Percentiles rank a stretch among this genome's conserved stretches.
Evolutionary conservation across 805 yeast genomes (phyloP).

Genomic region (Naumovozyma baii): DNA sequence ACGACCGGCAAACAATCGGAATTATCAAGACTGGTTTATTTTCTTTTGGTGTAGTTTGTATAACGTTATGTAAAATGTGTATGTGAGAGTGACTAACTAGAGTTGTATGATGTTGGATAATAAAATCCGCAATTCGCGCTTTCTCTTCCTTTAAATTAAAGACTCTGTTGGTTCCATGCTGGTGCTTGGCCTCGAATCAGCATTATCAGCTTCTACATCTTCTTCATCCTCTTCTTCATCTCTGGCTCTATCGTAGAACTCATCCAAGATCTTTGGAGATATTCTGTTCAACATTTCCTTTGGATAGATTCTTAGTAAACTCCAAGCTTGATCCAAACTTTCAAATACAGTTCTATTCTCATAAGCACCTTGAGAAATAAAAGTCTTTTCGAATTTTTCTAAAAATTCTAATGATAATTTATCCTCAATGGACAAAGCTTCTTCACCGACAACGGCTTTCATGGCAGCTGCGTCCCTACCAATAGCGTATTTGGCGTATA

Average conservation of each 20-base stretch:
- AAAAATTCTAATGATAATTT: constrained; percentile 93
- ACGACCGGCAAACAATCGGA: too few species aligned
- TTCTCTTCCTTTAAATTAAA: constrained; percentile 22
- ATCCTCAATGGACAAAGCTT: constrained; percentile 95
- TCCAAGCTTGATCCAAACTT: constrained; percentile 97
- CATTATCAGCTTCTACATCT: constrained; percentile 18
- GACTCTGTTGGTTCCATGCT: constrained; percentile 13
- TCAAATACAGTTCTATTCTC: constrained; percentile 92
- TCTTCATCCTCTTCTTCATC: constrained; percentile 43
- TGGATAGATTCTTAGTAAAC: constrained; percentile 94
- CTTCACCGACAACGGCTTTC: constrained; percentile 99
- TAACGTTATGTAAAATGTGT: too few species aligned
- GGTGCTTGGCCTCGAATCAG: constrained; percentile 7
- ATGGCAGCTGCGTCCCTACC: constrained; percentile 99
- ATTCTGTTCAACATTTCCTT: constrained; percentile 97
- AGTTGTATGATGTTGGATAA: too few species aligned
- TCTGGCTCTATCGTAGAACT: constrained; percentile 87
- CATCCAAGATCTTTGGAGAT: constrained; percentile 91
- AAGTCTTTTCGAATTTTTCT: constrained; percentile 95
- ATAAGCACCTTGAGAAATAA: constrained; percentile 92
- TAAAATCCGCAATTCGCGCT: too few species aligned
- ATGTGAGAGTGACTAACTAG: too few species aligned
- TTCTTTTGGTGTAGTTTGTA: too few species aligned
- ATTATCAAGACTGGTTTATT: too few species aligned
- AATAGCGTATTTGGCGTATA: constrained; percentile 97